A percentile compares a stretch with the other conserved stretches of the same genome.
Evolutionary conservation across 2,329 filamentous ascomycete genomes (phyloP).

Genomic region (Aureobasidium sp.): DNA sequence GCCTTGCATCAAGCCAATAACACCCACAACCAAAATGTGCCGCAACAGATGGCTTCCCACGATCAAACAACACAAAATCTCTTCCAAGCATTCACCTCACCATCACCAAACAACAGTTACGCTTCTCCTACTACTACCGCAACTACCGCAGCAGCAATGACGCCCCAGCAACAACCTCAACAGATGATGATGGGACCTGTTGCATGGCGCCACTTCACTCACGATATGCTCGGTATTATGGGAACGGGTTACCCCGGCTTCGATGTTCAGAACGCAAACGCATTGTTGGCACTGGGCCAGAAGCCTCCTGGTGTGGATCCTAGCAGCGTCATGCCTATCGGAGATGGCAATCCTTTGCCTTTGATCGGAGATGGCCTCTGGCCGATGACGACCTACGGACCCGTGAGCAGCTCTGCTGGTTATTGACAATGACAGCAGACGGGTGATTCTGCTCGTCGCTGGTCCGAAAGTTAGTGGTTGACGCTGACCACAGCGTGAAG

Average conservation of each 20-base stretch:
- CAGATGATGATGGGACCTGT: constrained; percentile 21
- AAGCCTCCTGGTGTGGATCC: constrained; percentile 18
- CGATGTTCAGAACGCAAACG: constrained; percentile 33
- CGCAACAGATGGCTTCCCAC: constrained; percentile 10
- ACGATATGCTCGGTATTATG: constrained; percentile 20
- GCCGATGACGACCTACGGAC: constrained; percentile 12
- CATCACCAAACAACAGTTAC: constrained; percentile 9
- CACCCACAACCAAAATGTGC: constrained; percentile 15
- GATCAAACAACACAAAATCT: constrained; percentile 9
- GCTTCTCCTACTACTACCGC: constrained; percentile 2
- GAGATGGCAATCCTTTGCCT: neutral
- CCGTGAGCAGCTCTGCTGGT: constrained; percentile 8
- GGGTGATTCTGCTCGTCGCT: neutral
- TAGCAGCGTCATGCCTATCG: constrained; percentile 8
- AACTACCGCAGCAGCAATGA: constrained; percentile 9
- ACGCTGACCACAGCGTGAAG: neutral
- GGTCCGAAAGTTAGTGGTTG: neutral
- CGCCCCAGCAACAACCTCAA: constrained; percentile 15
- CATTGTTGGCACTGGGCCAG: constrained; percentile 32
- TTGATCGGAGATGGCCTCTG: constrained; percentile 12
- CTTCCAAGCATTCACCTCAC: constrained; percentile 13
- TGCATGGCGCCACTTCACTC: constrained; percentile 28
- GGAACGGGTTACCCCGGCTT: constrained; percentile 25
- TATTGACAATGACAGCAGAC: constrained; percentile 7
- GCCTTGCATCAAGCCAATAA: constrained; percentile 16